These are phyloP conservation scores for Hortiboletus flavorubellus DNA, from an alignment of 768 basidiomycete species.

Conservation along the genomic window DNA sequence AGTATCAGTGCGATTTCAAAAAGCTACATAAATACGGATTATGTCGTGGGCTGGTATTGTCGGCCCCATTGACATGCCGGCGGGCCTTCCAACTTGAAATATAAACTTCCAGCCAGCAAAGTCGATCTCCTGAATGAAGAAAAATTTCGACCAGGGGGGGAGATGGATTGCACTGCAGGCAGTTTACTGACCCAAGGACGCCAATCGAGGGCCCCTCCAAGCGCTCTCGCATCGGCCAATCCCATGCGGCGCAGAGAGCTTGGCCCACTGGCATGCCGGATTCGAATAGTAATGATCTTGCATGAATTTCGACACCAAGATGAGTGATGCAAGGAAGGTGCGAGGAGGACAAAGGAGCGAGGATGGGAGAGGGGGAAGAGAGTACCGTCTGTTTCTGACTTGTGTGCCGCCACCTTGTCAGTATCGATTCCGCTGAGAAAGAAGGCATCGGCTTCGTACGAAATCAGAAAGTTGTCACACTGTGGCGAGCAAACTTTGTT, in stretches of 20 bases:
- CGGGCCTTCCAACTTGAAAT: no score
- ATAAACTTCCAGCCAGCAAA: no score
- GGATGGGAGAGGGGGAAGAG: slow-evolving; percentile 52
- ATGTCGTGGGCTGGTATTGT: no score
- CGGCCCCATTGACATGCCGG: no score
- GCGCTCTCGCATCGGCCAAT: slow-evolving; percentile 86
- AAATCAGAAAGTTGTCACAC: slow-evolving; percentile 34
- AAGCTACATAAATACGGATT: no score
- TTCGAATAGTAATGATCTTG: slow-evolving; percentile 95
- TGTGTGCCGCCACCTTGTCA: slow-evolving; percentile 7
- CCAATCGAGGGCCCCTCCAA: slow-evolving; percentile 88
- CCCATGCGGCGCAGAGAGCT: slow-evolving; percentile 84
- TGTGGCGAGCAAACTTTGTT: slow-evolving; percentile 36
- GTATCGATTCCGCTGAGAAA: slow-evolving; percentile 16
- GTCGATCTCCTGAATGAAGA: no score
- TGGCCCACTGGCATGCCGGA: slow-evolving; percentile 77
- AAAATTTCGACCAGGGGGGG: neutral
- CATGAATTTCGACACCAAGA: slow-evolving; percentile 88
- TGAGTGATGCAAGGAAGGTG: slow-evolving; percentile 83
- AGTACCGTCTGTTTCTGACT: slow-evolving; percentile 13
- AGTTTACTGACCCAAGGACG: slow-evolving; percentile 89
- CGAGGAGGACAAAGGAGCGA: slow-evolving; percentile 86
- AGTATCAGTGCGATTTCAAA: no score
- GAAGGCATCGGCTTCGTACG: slow-evolving; percentile 12
- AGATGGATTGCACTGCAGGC: slow-evolving; percentile 33